These are phyloP conservation scores for Fusarium ramigenum DNA, from an alignment of 2,329 filamentous ascomycete genomes.

Conservation along the genomic window DNA sequence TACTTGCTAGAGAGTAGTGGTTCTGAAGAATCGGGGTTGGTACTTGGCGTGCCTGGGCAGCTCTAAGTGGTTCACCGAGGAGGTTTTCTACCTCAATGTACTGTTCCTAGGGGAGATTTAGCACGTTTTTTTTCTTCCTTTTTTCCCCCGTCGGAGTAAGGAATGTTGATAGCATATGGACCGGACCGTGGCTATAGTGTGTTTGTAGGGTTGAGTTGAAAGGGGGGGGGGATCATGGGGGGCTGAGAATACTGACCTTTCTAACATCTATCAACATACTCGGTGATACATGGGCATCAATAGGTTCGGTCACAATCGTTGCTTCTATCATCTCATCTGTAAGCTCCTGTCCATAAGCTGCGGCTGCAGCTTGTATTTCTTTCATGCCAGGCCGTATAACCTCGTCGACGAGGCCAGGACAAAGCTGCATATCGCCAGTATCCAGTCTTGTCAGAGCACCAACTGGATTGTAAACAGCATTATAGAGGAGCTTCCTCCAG, in stretches of 20 bases:
- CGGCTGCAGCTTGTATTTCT: constrained; percentile 34
- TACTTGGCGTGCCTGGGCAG: constrained; percentile 28
- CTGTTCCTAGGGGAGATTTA: constrained; percentile 31
- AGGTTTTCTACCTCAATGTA: constrained; percentile 41
- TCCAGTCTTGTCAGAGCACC: constrained; percentile 34
- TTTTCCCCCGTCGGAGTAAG: neutral
- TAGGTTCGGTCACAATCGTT: constrained; percentile 37
- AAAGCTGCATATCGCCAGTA: constrained; percentile 40
- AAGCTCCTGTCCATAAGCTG: constrained; percentile 36
- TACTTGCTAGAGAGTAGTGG: constrained; percentile 33
- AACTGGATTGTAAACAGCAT: constrained; percentile 39
- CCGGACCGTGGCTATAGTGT: neutral
- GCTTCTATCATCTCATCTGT: constrained; percentile 35
- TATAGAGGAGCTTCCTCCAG: constrained; percentile 41
- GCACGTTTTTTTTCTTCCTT: neutral
- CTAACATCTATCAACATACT: constrained; percentile 39
- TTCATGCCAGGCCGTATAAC: constrained; percentile 39
- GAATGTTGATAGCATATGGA: neutral
- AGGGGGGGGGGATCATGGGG: neutral
- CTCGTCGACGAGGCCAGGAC: constrained; percentile 35
- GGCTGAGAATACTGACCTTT: constrained; percentile 20
- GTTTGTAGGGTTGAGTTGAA: neutral
- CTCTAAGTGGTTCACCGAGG: constrained; percentile 38
- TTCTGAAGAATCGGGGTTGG: constrained; percentile 27
- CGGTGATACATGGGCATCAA: constrained; percentile 36